phyloP scores from a whole-genome alignment of 805 yeast species.

The Phaffomyces opuntiae region DNA sequence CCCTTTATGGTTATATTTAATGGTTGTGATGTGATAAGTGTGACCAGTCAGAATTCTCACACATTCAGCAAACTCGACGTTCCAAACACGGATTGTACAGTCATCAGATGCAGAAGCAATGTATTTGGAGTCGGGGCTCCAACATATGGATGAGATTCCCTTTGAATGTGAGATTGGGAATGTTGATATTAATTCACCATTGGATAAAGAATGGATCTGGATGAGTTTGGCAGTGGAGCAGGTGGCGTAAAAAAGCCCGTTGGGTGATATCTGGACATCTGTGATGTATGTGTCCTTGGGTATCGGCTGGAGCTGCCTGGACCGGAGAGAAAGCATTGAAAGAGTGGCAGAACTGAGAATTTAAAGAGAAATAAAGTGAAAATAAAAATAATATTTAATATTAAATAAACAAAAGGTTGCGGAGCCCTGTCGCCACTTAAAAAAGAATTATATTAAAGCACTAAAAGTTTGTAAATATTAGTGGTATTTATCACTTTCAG shows the following conservation, averaged over 20 bases:
- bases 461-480: no score
- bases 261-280: constrained; percentile 52
- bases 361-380: no score
- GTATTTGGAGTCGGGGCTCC: constrained; percentile 67
- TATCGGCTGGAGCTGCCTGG: background rate
- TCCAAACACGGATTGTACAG: constrained; percentile 69
- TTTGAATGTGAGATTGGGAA: constrained; percentile 47
- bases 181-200: constrained; percentile 28
- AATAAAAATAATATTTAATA: no score
- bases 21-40: constrained; percentile 74
- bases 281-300: constrained; percentile 22
- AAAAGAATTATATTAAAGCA: no score
- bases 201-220: constrained; percentile 25
- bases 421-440: background rate
- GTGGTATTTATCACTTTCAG: no score
- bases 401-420: no score
- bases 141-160: constrained; percentile 71
- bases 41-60: constrained; percentile 52
- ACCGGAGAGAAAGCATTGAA: background rate
- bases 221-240: constrained; percentile 41
- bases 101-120: constrained; percentile 88
- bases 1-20: constrained; percentile 67
- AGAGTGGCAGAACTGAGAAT: no score
- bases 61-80: constrained; percentile 42
- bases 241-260: constrained; percentile 51